These are phyloP conservation scores for Oryza glaberrima DNA, from an alignment of 176 grass and related monocot genomes.

Conservation along the genomic window DNA sequence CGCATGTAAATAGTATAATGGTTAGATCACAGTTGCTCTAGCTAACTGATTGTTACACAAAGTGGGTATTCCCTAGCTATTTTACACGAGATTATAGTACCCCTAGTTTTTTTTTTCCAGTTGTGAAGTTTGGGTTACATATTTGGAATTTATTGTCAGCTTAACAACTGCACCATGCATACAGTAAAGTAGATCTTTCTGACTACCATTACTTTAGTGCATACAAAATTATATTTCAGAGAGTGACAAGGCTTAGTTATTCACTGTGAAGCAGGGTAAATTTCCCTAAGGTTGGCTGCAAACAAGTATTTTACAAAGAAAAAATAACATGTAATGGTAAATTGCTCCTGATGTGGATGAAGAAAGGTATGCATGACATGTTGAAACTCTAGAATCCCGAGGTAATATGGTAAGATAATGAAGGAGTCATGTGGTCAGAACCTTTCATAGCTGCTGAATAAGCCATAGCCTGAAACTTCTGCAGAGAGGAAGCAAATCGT, in stretches of 20 bases:
- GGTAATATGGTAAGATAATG: slow-evolving; percentile 1
- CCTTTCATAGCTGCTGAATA: slow-evolving; percentile 74
- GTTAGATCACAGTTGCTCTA: not conserved
- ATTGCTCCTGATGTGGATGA: slow-evolving; percentile 24
- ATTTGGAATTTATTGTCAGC: slow-evolving; percentile 7
- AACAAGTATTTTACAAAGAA: slow-evolving; percentile 14
- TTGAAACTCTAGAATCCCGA: not conserved
- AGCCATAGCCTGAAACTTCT: slow-evolving; percentile 65
- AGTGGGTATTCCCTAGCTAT: not conserved
- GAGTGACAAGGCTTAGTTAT: slow-evolving; percentile 11
- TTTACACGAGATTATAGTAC: slow-evolving; percentile 13
- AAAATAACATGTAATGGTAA: not conserved
- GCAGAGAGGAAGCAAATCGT: slow-evolving; percentile 30
- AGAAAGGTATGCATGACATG: slow-evolving; percentile 5
- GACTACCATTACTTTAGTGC: not conserved
- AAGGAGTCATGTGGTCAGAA: slow-evolving; percentile 27
- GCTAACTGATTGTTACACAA: not conserved
- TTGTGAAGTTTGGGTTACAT: not conserved
- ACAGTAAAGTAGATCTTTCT: slow-evolving; percentile 5
- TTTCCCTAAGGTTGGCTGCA: slow-evolving; percentile 6
- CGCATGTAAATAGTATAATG: slow-evolving; percentile 26
- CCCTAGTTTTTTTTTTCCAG: not conserved
- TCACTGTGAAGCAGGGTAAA: not conserved
- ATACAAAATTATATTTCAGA: not conserved
- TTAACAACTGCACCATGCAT: not conserved